These are phyloP conservation scores for Bertia moriformis DNA, from an alignment of 2,329 filamentous ascomycete species.

Conservation along the genomic window DNA sequence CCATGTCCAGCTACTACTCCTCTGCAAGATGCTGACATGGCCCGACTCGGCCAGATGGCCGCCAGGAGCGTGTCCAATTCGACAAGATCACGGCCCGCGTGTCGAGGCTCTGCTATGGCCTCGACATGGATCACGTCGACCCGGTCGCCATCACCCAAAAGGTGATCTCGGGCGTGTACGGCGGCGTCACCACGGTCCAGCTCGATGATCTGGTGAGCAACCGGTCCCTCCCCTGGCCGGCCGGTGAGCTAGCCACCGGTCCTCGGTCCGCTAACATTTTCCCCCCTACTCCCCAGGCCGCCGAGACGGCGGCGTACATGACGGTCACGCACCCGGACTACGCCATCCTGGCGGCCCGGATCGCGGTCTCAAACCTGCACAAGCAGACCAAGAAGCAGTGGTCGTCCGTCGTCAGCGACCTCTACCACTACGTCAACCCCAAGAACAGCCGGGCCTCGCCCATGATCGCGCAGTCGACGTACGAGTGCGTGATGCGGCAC, in stretches of 20 bases:
- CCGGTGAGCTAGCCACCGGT: too few relatives aligned
- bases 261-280: too few relatives aligned
- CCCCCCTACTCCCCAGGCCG: conserved; percentile 60
- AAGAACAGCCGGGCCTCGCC: conserved; percentile 72
- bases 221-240: too few relatives aligned
- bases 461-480: conserved; percentile 86
- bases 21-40: too few relatives aligned
- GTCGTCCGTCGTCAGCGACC: conserved; percentile 82
- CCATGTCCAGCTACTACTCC: conserved; percentile 8
- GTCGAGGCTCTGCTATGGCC: conserved; percentile 90
- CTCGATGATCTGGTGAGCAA: conserved; percentile 81
- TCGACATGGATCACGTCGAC: conserved; percentile 89
- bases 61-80: conserved; percentile 99
- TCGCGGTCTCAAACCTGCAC: conserved; percentile 97
- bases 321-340: conserved; percentile 98
- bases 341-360: conserved; percentile 92
- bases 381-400: conserved; percentile 99
- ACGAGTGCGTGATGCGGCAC: conserved; percentile 88
- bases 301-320: conserved; percentile 98
- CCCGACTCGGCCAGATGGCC: conserved; percentile 62
- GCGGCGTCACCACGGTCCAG: conserved; percentile 91
- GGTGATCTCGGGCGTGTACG: conserved; percentile 97
- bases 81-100: conserved; percentile 99
- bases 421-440: conserved; percentile 92
- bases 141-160: conserved; percentile 97